A percentile compares a stretch with the other conserved stretches of the same genome.
These are phyloP conservation scores for Moricandia moricandioides DNA, from an alignment of 345 rosid genomes.

Conservation along the genomic window DNA sequence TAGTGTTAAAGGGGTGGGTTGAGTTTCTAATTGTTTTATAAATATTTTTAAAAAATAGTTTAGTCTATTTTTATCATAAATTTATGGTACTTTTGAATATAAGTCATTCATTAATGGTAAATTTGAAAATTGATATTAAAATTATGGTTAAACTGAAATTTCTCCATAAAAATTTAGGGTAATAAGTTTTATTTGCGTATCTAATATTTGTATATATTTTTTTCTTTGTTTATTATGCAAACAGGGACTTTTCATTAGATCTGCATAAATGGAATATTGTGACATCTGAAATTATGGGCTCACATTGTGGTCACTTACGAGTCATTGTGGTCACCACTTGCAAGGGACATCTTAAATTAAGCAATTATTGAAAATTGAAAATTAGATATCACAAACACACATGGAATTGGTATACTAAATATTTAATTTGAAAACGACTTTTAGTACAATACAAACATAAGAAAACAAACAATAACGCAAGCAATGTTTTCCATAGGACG, in stretches of 20 bases:
- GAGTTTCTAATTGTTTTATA: no score
- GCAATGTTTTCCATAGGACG: background rate
- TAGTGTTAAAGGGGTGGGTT: no score
- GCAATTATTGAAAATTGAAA: background rate
- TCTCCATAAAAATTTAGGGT: no score
- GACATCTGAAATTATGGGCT: constrained; percentile 27
- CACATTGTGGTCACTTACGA: constrained; percentile 19
- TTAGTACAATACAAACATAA: constrained; percentile 19
- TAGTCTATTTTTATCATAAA: no score
- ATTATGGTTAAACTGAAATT: no score
- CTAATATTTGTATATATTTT: background rate
- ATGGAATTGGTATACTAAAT: constrained; percentile 26
- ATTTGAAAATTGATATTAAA: no score
- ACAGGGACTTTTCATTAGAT: background rate
- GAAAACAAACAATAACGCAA: constrained; percentile 24
- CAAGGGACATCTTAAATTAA: background rate
- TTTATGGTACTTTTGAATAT: no score
- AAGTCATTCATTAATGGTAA: no score
- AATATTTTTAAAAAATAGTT: no score
- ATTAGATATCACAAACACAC: constrained; percentile 2
- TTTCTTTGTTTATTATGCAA: constrained; percentile 15
- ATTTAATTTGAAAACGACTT: constrained; percentile 20
- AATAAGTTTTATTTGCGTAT: background rate
- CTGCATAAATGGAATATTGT: constrained; percentile 13
- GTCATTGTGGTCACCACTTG: constrained; percentile 19